Percentiles rank a stretch among this genome's conserved stretches.
Conservation (phyloP, 179 eudicot species). For the Drosera spatulata region DNA sequence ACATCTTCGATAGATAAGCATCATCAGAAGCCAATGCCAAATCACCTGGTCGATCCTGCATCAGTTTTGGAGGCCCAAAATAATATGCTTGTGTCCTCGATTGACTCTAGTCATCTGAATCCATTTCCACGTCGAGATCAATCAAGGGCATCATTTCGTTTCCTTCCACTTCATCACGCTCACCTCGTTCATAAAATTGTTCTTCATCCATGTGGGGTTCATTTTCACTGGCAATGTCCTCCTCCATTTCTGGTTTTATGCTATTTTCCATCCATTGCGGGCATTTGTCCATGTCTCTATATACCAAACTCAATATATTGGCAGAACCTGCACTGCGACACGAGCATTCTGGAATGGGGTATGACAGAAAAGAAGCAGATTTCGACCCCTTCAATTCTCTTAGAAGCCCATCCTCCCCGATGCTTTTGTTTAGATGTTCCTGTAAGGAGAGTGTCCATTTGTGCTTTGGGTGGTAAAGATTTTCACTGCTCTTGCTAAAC, state of each 20-base stretch:
- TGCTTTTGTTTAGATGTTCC: slow-evolving; percentile 73
- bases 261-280: slow-evolving; percentile 59
- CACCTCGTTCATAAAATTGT: slow-evolving; percentile 35
- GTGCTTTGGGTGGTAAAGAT: slow-evolving; percentile 63
- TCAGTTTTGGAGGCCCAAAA: no score
- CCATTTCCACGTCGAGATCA: slow-evolving; percentile 92
- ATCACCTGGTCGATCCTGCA: no score
- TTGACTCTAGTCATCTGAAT: slow-evolving; percentile 53
- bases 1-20: no score
- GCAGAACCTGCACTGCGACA: slow-evolving; percentile 43
- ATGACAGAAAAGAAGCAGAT: slow-evolving; percentile 56
- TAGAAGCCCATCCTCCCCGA: slow-evolving; percentile 56
- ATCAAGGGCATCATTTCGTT: slow-evolving; percentile 18
- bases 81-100: not conserved
- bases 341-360: slow-evolving; percentile 92
- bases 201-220: slow-evolving; percentile 52
- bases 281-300: slow-evolving; percentile 42
- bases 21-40: no score
- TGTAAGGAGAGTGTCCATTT: slow-evolving; percentile 70
- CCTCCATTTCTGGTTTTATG: slow-evolving; percentile 14
- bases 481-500: slow-evolving; percentile 43
- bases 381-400: slow-evolving; percentile 43
- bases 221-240: slow-evolving; percentile 23
- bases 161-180: slow-evolving; percentile 30
- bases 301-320: slow-evolving; percentile 20